Evolutionary conservation across 2,329 filamentous ascomycete genomes (phyloP).

Genomic region (Capronia coronata): DNA sequence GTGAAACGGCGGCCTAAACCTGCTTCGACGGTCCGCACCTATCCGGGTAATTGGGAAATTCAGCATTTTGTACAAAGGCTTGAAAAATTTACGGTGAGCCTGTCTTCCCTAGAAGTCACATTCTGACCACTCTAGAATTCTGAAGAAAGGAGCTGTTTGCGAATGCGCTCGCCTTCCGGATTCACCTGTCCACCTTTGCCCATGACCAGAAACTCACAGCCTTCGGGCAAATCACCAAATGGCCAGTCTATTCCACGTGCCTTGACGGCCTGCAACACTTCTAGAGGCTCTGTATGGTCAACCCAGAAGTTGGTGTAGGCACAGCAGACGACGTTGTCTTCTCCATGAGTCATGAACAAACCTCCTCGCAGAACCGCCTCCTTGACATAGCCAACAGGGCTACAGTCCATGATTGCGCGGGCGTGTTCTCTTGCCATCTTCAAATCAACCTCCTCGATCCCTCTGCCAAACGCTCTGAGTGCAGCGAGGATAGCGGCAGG

Average conservation of each 20-base stretch:
- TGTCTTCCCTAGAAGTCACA: not conserved
- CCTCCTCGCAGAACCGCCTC: conserved; percentile 1
- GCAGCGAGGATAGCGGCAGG: conserved; percentile 4
- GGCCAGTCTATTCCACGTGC: conserved; percentile 3
- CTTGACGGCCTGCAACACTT: not conserved
- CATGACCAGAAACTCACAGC: conserved; percentile 5
- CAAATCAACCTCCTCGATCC: conserved; percentile 2
- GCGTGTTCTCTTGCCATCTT: not conserved
- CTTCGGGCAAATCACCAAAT: conserved; percentile 6
- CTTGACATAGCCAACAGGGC: conserved; percentile 6
- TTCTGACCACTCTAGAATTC: not conserved
- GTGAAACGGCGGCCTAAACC: too few species aligned
- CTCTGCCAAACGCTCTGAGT: conserved; percentile 2
- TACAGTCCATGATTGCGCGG: conserved; percentile 1
- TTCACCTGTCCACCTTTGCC: not conserved
- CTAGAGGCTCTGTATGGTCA: conserved; percentile 2
- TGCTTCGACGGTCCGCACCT: too few species aligned
- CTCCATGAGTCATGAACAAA: not conserved
- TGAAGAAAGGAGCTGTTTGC: not conserved
- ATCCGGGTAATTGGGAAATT: conserved; percentile 1
- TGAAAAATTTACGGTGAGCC: not conserved
- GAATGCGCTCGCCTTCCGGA: not conserved
- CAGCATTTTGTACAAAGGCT: not conserved
- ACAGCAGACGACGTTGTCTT: conserved; percentile 3
- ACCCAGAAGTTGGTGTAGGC: conserved; percentile 10